Evolutionary conservation across 176 grass and related monocot genomes (phyloP).

Genomic region (Ensete ventricosum): DNA sequence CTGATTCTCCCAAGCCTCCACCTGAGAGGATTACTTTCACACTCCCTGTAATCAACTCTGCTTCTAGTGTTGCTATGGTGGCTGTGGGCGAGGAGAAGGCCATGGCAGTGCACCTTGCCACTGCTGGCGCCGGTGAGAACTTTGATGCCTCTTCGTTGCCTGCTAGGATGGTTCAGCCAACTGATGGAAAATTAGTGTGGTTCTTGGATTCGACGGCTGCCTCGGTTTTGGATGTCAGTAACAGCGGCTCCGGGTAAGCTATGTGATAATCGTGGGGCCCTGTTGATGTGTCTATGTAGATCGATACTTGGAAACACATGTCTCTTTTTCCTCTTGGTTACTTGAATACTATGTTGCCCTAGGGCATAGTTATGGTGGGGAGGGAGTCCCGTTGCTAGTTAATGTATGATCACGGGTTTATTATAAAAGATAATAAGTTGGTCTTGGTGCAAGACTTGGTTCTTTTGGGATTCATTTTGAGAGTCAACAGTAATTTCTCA

Average conservation of each 20-base stretch:
- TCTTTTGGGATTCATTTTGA: not conserved
- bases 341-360: not conserved
- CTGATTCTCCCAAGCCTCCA: constrained; percentile 56
- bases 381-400: not conserved
- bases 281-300: not conserved
- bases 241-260: not conserved
- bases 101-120: constrained; percentile 26
- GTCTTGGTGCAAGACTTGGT: not conserved
- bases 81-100: constrained; percentile 46
- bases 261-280: not conserved
- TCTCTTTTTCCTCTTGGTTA: not conserved
- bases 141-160: constrained; percentile 28
- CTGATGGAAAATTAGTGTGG: constrained; percentile 73
- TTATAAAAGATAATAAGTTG: not conserved
- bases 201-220: constrained; percentile 68
- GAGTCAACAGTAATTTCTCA: too few relatives aligned
- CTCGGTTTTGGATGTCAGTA: constrained; percentile 22
- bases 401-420: not conserved
- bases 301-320: not conserved
- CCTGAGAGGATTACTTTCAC: constrained; percentile 92
- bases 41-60: constrained; percentile 81
- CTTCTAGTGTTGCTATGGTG: constrained; percentile 63
- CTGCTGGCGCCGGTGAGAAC: constrained; percentile 18
- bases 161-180: constrained; percentile 48
- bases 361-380: not conserved